Evolutionary conservation across 345 rosid genomes (phyloP), one percentile per base, ranked within the genome.

Genomic region (Atalantia buxifolia): DNA sequence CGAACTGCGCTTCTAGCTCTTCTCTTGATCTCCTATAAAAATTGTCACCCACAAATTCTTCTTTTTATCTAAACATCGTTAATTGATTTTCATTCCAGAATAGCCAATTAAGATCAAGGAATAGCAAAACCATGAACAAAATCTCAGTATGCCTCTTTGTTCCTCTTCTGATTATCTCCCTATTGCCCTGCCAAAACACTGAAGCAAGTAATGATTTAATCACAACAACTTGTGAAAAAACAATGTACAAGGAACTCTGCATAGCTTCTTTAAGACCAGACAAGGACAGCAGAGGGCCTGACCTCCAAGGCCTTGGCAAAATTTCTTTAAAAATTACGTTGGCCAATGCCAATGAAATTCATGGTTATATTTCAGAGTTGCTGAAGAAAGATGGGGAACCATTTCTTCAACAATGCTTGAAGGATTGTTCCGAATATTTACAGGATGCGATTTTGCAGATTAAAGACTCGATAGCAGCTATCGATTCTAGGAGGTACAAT

Each of bases 371-470:
- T 71, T 4, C 9, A 1, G 24, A 31, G 28, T 53, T 84, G 24
- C 6, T 9, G 0, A 35, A 45, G 8, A 18, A 22, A 25, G 40
- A 53, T 5, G 30, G 10, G n/a, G 68, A 76, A 24, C 68, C 72
- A 27, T 62, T 53, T 3, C 38, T 69, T 24, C 31, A 71, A 69
- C 79, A 81, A 70, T 67, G 76, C 64, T 67, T 84, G 14, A 28
- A 27, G 1, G 87, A 79, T 40, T 81, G 84, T 62, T 57, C 78
- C 1, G 74, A 72, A 36, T 30, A 79, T 38, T 84, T 57, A 60
- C 77, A 69, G 31, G 73, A 76, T 5, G 86, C 78, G 3, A 57
- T 66, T 75, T 81, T 38, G 63, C 71, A 77, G 61, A 55, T 82
- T 13, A 66, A 80, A 73, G 84, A 82, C 38, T 75, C 85, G 5